Evolutionary conservation across 768 basidiomycete species (phyloP).

Genomic region (Lactifluus piperatus): DNA sequence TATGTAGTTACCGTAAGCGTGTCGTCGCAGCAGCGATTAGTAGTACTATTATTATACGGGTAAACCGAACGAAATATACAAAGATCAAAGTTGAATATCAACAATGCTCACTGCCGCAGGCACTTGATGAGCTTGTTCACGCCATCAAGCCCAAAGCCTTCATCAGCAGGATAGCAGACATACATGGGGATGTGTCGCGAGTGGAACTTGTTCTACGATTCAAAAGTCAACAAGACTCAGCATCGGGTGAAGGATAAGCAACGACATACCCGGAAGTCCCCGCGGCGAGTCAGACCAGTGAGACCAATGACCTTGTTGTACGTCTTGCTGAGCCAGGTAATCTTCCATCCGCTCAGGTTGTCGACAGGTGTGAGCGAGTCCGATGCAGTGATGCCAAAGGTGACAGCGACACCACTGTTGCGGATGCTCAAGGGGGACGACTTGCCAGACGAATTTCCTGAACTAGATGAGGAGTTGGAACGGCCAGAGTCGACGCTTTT

Average conservation of each 20-base stretch:
- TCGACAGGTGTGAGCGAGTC: slow-evolving; percentile 31
- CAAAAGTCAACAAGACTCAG: background rate
- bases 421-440: slow-evolving; percentile 16
- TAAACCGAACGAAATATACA: too few species aligned
- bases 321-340: slow-evolving; percentile 35
- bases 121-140: slow-evolving; percentile 35
- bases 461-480: background rate
- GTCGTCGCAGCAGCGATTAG: too few species aligned
- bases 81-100: background rate
- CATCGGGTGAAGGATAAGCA: too few species aligned
- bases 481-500: slow-evolving; percentile 1
- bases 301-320: slow-evolving; percentile 34
- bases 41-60: too few species aligned
- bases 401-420: slow-evolving; percentile 30
- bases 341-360: slow-evolving; percentile 41
- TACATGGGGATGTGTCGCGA: slow-evolving; percentile 37
- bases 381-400: slow-evolving; percentile 43
- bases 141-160: slow-evolving; percentile 40
- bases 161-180: slow-evolving; percentile 39
- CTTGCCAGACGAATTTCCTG: background rate
- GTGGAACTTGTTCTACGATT: slow-evolving; percentile 37
- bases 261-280: slow-evolving; percentile 36
- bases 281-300: slow-evolving; percentile 34
- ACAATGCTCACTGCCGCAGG: slow-evolving; percentile 14
- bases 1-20: too few species aligned